These are phyloP conservation scores for Backusella tarrabulga DNA, from an alignment of 192 early-diverging fungal genomes.

Conservation along the genomic window DNA sequence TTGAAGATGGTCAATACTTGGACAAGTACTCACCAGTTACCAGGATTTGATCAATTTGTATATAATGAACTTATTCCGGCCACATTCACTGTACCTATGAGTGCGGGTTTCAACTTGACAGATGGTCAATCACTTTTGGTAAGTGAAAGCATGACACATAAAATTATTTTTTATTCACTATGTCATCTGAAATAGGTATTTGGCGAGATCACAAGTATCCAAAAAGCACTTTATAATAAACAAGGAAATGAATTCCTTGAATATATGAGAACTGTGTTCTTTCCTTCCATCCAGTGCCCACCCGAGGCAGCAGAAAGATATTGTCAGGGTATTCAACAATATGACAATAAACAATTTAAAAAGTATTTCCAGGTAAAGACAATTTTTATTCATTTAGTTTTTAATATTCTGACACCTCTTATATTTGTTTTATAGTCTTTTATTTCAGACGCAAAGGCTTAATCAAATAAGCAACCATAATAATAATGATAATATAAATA, in stretches of 20 bases:
- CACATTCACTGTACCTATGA: constrained; percentile 82
- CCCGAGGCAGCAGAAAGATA: constrained; percentile 65
- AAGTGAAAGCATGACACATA: not conserved
- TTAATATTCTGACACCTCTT: not conserved
- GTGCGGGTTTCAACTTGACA: constrained; percentile 61
- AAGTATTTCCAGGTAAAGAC: constrained; percentile 67
- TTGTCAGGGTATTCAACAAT: constrained; percentile 67
- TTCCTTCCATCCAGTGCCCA: constrained; percentile 70
- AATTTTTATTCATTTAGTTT: not conserved
- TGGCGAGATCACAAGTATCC: constrained; percentile 55
- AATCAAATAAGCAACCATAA: not conserved
- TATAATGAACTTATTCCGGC: constrained; percentile 70
- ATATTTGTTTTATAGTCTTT: not conserved
- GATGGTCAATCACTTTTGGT: constrained; percentile 80
- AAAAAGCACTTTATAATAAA: constrained; percentile 53
- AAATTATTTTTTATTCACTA: not conserved
- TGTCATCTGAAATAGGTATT: constrained; percentile 34
- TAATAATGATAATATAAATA: not conserved
- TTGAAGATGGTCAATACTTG: constrained; percentile 65
- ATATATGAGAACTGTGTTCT: constrained; percentile 56
- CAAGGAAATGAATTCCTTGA: constrained; percentile 59
- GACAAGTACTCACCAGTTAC: constrained; percentile 45
- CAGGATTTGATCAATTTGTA: constrained; percentile 75
- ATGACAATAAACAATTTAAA: constrained; percentile 65
- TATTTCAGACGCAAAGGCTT: not conserved